phyloP scores from a whole-genome alignment of 169 alveolate genomes.

The Eimeria necatrix region DNA sequence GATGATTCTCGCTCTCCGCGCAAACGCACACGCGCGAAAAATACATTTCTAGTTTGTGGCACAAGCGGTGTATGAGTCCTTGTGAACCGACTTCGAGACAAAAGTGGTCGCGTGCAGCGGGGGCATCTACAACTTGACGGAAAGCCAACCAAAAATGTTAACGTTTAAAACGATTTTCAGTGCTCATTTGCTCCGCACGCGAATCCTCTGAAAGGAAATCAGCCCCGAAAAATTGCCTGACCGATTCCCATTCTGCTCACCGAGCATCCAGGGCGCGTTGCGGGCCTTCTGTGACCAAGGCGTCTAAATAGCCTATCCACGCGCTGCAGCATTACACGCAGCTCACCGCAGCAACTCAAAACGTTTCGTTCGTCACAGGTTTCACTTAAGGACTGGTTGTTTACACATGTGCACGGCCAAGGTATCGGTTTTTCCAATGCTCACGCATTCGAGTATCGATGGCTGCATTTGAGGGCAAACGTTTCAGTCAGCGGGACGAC shows the following conservation, averaged over 20 bases:
- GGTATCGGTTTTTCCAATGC: neutral
- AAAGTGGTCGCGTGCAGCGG: too few relatives aligned
- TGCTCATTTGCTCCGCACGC: too few relatives aligned
- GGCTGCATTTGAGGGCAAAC: slow-evolving; percentile 75
- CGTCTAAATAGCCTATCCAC: slow-evolving; percentile 58
- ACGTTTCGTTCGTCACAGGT: neutral
- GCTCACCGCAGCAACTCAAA: neutral
- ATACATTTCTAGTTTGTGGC: too few relatives aligned
- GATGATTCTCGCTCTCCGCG: too few relatives aligned
- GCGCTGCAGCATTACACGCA: slow-evolving; percentile 34
- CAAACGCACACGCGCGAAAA: too few relatives aligned
- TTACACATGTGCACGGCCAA: neutral
- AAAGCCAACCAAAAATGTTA: too few relatives aligned
- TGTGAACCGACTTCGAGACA: too few relatives aligned
- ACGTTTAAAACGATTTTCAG: too few relatives aligned
- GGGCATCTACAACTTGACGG: too few relatives aligned
- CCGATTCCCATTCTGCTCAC: slow-evolving; percentile 9
- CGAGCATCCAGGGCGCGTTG: slow-evolving; percentile 65
- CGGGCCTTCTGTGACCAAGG: slow-evolving; percentile 60
- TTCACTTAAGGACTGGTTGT: neutral
- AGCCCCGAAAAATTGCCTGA: too few relatives aligned
- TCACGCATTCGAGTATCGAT: slow-evolving; percentile 75
- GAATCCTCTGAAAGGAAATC: too few relatives aligned
- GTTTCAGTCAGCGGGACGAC: slow-evolving; percentile 68
- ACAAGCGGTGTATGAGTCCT: too few relatives aligned